These are phyloP conservation scores for Darksidea phi DNA, from an alignment of 495 filamentous ascomycete species.

Conservation along the genomic window DNA sequence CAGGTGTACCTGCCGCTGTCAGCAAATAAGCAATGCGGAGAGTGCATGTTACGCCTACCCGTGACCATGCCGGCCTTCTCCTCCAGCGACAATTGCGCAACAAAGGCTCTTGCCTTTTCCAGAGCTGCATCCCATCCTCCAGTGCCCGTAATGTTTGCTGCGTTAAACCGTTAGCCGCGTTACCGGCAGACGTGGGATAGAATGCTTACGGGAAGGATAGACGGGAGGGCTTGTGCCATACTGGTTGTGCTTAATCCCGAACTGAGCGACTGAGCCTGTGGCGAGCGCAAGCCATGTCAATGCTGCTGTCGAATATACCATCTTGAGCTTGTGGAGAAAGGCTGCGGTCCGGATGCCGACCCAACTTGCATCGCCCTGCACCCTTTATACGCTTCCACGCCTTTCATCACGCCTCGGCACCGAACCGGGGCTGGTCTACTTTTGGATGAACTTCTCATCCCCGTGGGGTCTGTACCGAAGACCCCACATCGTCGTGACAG, in stretches of 20 bases:
- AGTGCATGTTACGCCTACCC: conserved; percentile 18
- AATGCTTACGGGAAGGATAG: conserved; percentile 38
- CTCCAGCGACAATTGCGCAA: conserved; percentile 56
- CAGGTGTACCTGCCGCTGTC: conserved; percentile 29
- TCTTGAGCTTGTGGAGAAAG: neutral
- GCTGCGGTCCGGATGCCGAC: no score
- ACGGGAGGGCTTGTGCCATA: conserved; percentile 36
- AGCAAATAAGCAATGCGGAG: neutral
- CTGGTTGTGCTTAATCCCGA: conserved; percentile 16
- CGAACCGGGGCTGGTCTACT: no score
- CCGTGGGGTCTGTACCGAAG: no score
- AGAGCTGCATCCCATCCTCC: conserved; percentile 29
- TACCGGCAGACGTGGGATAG: neutral
- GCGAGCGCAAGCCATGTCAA: neutral
- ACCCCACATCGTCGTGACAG: no score
- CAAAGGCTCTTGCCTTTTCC: conserved; percentile 52
- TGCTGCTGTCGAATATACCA: neutral
- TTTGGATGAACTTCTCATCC: no score
- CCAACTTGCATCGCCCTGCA: no score
- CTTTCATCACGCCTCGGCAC: no score
- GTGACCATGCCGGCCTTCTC: conserved; percentile 61
- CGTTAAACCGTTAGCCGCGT: conserved; percentile 40
- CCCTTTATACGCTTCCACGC: no score
- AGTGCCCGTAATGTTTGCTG: conserved; percentile 41
- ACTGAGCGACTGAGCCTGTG: neutral